phyloP scores from a whole-genome alignment of 1,284 basidiomycete species.

The Stygiomarasmius scandens region DNA sequence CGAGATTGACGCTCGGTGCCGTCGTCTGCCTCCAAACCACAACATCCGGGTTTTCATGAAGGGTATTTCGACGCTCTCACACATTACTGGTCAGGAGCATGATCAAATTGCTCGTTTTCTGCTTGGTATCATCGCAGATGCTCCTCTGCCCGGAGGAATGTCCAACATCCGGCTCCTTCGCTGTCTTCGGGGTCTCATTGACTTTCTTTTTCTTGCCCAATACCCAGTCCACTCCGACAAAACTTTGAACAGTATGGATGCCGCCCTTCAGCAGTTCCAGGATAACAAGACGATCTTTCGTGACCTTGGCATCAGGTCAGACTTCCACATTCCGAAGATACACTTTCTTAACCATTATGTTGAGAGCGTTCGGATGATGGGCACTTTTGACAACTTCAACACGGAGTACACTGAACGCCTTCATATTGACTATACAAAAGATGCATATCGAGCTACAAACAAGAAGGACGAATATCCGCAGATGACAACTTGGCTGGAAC shows the following conservation, averaged over 20 bases:
- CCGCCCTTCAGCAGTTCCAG: conserved; percentile 29
- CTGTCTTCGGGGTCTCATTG: conserved; percentile 24
- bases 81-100: conserved; percentile 31
- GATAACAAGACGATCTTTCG: conserved; percentile 27
- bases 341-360: conserved; percentile 20
- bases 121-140: conserved; percentile 26
- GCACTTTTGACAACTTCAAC: neutral
- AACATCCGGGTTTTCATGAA: conserved; percentile 35
- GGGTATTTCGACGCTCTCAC: conserved; percentile 35
- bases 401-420: neutral
- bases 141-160: conserved; percentile 11
- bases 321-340: conserved; percentile 35
- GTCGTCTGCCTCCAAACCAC: conserved; percentile 32
- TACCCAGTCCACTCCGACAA: conserved; percentile 26
- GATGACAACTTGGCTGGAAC: neutral
- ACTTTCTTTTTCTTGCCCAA: conserved; percentile 29
- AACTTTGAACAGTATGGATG: conserved; percentile 25
- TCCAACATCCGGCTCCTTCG: conserved; percentile 3
- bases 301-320: conserved; percentile 22
- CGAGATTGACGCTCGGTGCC: conserved; percentile 34
- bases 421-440: neutral
- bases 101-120: conserved; percentile 34
- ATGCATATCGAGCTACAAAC: neutral
- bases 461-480: neutral
- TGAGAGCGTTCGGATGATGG: neutral